Conservation (phyloP, 1,284 basidiomycete genomes). For the Malassezia yamatoensis region DNA sequence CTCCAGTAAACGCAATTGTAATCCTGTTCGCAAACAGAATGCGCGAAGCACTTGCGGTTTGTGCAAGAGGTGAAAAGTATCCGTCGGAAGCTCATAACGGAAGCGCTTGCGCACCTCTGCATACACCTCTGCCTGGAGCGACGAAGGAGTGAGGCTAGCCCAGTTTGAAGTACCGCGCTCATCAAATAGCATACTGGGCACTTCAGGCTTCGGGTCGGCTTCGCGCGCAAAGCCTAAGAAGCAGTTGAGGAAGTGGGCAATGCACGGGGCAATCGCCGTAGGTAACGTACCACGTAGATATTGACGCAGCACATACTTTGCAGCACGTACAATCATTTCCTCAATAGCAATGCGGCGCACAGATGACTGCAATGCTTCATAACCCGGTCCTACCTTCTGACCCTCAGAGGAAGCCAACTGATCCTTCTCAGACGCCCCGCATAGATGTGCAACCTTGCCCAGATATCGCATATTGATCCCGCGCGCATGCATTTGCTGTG, state of each 20-base stretch:
- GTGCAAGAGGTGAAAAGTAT: conserved; percentile 46
- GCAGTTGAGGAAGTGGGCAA: conserved; percentile 57
- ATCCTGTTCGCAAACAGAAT: conserved; percentile 52
- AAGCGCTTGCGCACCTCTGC: conserved; percentile 51
- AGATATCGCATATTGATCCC: conserved; percentile 59
- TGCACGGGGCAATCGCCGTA: conserved; percentile 25
- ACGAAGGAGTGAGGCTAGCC: conserved; percentile 51
- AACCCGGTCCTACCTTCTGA: conserved; percentile 36
- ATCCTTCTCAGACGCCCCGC: conserved; percentile 49
- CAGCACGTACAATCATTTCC: conserved; percentile 55
- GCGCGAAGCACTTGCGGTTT: conserved; percentile 53
- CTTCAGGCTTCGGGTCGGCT: conserved; percentile 48
- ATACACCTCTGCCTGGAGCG: conserved; percentile 49
- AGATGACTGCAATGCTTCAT: conserved; percentile 36
- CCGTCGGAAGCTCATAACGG: conserved; percentile 51
- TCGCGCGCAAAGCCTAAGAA: conserved; percentile 52
- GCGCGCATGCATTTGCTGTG: conserved; percentile 52
- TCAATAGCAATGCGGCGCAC: conserved; percentile 50
- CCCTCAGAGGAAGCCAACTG: conserved; percentile 35
- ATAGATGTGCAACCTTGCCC: conserved; percentile 49
- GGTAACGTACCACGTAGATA: conserved; percentile 34
- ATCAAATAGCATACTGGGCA: conserved; percentile 15
- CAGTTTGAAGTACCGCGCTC: conserved; percentile 42
- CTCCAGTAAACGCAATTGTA: conserved; percentile 53
- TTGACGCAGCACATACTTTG: conserved; percentile 53